Percentiles rank a stretch among this genome's conserved stretches.
Evolutionary conservation across 257 asterid genomes (phyloP).

Genomic region (Catharanthus roseus): DNA sequence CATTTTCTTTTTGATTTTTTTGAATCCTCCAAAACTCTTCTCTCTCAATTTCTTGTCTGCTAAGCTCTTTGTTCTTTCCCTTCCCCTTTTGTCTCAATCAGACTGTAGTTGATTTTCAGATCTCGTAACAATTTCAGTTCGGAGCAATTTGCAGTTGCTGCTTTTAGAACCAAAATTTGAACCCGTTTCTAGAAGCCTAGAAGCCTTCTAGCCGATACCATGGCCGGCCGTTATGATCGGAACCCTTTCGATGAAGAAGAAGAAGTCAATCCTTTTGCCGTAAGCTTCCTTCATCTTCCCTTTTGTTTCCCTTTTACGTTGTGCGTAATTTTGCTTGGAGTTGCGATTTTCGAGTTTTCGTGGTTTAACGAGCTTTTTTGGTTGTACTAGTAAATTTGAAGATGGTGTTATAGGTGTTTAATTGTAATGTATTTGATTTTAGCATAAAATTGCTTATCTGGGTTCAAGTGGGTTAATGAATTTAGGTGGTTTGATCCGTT

Average conservation of each 20-base stretch:
- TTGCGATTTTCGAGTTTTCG: not conserved
- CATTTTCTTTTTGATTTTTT: not conserved
- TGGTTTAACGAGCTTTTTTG: constrained; percentile 2
- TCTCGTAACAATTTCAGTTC: constrained; percentile 5
- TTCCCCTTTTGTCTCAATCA: not conserved
- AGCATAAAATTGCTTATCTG: not conserved
- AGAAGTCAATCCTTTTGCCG: constrained; percentile 34
- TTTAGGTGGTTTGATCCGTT: constrained; percentile 5
- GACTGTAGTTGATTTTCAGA: constrained; percentile 8
- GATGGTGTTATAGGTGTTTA: not conserved
- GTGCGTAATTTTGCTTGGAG: constrained; percentile 7
- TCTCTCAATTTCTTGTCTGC: constrained; percentile 13
- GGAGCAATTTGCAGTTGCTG: not conserved
- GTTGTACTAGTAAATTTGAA: not conserved
- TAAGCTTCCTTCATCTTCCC: constrained; percentile 9
- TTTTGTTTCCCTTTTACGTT: not conserved
- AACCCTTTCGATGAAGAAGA: constrained; percentile 33
- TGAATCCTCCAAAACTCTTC: constrained; percentile 12
- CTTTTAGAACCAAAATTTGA: not conserved
- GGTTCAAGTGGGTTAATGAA: not conserved
- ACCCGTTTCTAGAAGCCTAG: not conserved
- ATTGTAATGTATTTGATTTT: not conserved
- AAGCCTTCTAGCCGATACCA: not conserved
- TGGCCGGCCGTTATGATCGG: constrained; percentile 33
- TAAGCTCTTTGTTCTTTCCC: constrained; percentile 7